Evolutionary conservation across 805 yeast genomes (phyloP).

Genomic region (Candida peoriensis): DNA sequence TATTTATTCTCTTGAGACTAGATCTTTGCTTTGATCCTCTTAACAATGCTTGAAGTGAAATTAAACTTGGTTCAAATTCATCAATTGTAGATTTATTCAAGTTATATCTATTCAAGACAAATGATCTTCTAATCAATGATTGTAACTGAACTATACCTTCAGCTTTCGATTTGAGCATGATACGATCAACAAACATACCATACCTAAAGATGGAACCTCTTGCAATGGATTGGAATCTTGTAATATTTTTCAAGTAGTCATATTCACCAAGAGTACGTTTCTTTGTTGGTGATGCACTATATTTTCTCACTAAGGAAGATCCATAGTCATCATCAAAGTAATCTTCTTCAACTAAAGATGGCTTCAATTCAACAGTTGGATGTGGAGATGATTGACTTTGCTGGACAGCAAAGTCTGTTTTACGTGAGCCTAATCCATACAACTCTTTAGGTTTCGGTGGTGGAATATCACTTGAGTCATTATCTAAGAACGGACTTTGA

Average conservation of each 20-base stretch:
- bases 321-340: constrained; percentile 4
- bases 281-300: constrained; percentile 20
- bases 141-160: constrained; percentile 46
- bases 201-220: constrained; percentile 68
- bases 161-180: constrained; percentile 53
- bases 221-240: constrained; percentile 60
- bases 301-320: constrained; percentile 7
- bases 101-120: constrained; percentile 22
- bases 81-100: constrained; percentile 24
- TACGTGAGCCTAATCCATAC: no score
- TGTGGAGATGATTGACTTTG: neutral
- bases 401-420: no score
- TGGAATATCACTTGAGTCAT: constrained; percentile 3
- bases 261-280: constrained; percentile 14
- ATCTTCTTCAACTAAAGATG: neutral
- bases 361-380: neutral
- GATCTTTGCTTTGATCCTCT: constrained; percentile 27
- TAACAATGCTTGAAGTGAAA: constrained; percentile 30
- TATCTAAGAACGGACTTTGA: constrained; percentile 19
- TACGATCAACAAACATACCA: constrained; percentile 54
- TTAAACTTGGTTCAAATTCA: constrained; percentile 19
- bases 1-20: constrained; percentile 2
- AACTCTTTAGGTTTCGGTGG: constrained; percentile 8
- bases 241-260: constrained; percentile 28
- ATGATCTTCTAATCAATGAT: constrained; percentile 46